Percentiles rank a stretch among this genome's conserved stretches.
These are phyloP conservation scores for Colletotrichum aenigma DNA, from an alignment of 2,329 filamentous ascomycete species.

Conservation along the genomic window DNA sequence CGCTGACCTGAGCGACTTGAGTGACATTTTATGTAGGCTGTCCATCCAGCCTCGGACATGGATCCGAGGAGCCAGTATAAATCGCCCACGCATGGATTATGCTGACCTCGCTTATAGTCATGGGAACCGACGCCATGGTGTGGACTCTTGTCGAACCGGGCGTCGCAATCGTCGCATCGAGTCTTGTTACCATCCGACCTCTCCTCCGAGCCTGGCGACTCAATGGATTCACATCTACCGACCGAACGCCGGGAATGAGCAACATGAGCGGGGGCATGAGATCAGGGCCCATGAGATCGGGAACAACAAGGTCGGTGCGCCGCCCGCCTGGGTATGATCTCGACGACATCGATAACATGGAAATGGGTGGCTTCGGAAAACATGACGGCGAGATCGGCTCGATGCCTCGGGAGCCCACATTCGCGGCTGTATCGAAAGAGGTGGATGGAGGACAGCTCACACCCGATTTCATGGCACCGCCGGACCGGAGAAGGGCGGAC, in stretches of 20 bases:
- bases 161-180: slow-evolving; percentile 58
- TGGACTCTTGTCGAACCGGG: slow-evolving; percentile 64
- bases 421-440: not conserved
- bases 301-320: slow-evolving; percentile 28
- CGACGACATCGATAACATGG: slow-evolving; percentile 42
- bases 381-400: not conserved
- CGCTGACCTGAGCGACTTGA: slow-evolving; percentile 44
- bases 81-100: not conserved
- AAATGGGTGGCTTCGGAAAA: slow-evolving; percentile 19
- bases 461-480: not conserved
- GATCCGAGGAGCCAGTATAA: not conserved
- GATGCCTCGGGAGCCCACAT: not conserved
- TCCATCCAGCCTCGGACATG: not conserved
- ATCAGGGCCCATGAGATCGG: slow-evolving; percentile 34
- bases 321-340: slow-evolving; percentile 38
- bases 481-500: not conserved
- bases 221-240: slow-evolving; percentile 49
- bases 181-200: slow-evolving; percentile 58
- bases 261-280: slow-evolving; percentile 26
- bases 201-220: slow-evolving; percentile 54
- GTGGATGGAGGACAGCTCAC: not conserved
- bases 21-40: slow-evolving; percentile 53
- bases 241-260: slow-evolving; percentile 34
- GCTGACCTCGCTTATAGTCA: slow-evolving; percentile 33
- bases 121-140: slow-evolving; percentile 56